Evolutionary conservation across 1,139 yeast species (phyloP).

Genomic region (Lodderomyces elongisporus): DNA sequence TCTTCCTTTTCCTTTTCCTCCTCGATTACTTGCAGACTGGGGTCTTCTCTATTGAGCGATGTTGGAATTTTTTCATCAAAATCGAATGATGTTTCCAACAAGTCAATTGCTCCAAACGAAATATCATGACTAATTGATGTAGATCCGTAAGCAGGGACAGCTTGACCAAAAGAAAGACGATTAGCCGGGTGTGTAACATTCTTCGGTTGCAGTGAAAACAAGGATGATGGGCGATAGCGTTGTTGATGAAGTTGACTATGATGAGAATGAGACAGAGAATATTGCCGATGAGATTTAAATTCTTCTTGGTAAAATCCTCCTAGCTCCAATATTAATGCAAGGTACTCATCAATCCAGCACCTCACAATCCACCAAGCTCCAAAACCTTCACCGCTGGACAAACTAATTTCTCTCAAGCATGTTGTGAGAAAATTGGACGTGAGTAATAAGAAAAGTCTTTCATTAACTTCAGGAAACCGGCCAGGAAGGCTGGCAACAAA

Average conservation of each 20-base stretch:
- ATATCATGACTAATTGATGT: background rate
- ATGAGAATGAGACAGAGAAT: background rate
- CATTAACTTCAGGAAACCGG: constrained; percentile 42
- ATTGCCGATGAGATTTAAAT: constrained; percentile 11
- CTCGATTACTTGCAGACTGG: no score
- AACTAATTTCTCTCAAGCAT: constrained; percentile 61
- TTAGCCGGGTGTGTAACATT: constrained; percentile 2
- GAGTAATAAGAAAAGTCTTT: constrained; percentile 53
- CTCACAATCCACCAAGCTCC: constrained; percentile 77
- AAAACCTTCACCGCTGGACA: constrained; percentile 57
- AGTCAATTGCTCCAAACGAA: constrained; percentile 6
- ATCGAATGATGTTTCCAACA: constrained; percentile 8
- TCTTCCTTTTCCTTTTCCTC: no score
- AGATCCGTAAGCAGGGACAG: constrained; percentile 7
- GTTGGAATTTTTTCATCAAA: no score
- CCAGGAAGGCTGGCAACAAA: constrained; percentile 42
- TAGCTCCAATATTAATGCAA: constrained; percentile 63
- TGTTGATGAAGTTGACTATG: constrained; percentile 1
- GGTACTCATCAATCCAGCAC: constrained; percentile 75
- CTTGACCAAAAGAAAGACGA: background rate
- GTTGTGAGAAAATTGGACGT: constrained; percentile 54
- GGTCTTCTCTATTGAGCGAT: no score
- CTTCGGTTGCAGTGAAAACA: no score
- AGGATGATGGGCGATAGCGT: constrained; percentile 1
- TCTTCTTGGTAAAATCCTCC: constrained; percentile 56